Conservation (phyloP, 2,329 filamentous ascomycete species). For the Paraphaeosphaeria sporulosa region DNA sequence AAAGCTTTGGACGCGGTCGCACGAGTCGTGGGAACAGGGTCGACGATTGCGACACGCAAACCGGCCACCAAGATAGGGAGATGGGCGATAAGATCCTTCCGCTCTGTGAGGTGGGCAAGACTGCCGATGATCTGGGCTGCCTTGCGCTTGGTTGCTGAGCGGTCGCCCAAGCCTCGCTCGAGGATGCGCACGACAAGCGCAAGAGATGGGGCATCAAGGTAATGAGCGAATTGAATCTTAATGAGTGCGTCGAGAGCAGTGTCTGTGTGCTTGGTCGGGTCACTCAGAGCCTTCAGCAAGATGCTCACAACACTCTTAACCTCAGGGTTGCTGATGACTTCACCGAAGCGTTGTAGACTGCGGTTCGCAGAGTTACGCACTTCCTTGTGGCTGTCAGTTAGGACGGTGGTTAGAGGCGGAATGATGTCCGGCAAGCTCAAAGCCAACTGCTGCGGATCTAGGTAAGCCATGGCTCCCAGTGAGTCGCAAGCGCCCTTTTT, state of each 20-base stretch:
- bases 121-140: slow-evolving; percentile 97
- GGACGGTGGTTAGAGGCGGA: slow-evolving; percentile 87
- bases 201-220: slow-evolving; percentile 94
- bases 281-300: slow-evolving; percentile 93
- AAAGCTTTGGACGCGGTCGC: slow-evolving; percentile 95
- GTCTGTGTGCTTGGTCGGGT: slow-evolving; percentile 96
- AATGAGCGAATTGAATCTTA: slow-evolving; percentile 98
- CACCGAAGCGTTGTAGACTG: slow-evolving; percentile 95
- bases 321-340: slow-evolving; percentile 97
- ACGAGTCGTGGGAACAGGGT: slow-evolving; percentile 94
- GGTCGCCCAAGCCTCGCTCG: slow-evolving; percentile 87
- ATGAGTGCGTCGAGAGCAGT: slow-evolving; percentile 92
- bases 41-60: slow-evolving; percentile 85
- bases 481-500: slow-evolving; percentile 98
- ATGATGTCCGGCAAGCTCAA: slow-evolving; percentile 95
- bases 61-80: slow-evolving; percentile 91
- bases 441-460: slow-evolving; percentile 93
- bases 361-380: slow-evolving; percentile 91
- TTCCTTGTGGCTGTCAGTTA: slow-evolving; percentile 99
- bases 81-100: slow-evolving; percentile 91
- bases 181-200: slow-evolving; percentile 94
- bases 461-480: slow-evolving; percentile 96
- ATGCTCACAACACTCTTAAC: slow-evolving; percentile 92
- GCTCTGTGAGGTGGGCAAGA: slow-evolving; percentile 93
- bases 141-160: slow-evolving; percentile 95